phyloP scores from a whole-genome alignment of 73 alveolate genomes.

The Paramecium caudatum region DNA sequence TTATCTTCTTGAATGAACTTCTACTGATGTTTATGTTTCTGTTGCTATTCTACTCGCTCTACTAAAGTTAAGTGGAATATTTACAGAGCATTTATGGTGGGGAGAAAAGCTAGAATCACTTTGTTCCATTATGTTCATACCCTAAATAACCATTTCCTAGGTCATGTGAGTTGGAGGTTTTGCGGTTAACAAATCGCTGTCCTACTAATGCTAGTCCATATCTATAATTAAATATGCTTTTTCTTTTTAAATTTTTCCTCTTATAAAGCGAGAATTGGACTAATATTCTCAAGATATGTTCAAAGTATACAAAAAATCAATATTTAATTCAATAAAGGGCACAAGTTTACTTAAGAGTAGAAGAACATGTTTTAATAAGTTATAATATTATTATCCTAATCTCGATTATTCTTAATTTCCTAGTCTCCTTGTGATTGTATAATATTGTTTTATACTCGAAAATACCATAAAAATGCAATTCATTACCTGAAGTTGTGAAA shows the following conservation, averaged over 20 bases:
- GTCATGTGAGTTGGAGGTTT: background rate
- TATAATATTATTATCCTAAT: too few relatives aligned
- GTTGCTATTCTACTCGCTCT: background rate
- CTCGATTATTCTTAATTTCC: too few relatives aligned
- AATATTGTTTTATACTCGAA: too few relatives aligned
- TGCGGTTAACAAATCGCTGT: slow-evolving; percentile 28
- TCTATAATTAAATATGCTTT: slow-evolving; percentile 53
- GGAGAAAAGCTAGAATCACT: slow-evolving; percentile 31
- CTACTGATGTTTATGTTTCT: background rate
- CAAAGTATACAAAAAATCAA: too few relatives aligned
- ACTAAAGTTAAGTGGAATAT: background rate
- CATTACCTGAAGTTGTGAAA: too few relatives aligned
- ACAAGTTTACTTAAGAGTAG: too few relatives aligned
- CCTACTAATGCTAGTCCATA: slow-evolving; percentile 53
- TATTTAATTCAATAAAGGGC: too few relatives aligned
- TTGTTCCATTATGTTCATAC: background rate
- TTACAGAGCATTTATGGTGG: slow-evolving; percentile 17
- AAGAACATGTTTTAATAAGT: too few relatives aligned
- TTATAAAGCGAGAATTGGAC: slow-evolving; percentile 34
- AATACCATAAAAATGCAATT: too few relatives aligned
- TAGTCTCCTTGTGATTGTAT: too few relatives aligned
- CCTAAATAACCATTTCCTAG: background rate
- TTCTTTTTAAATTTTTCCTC: slow-evolving; percentile 18
- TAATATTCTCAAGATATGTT: too few relatives aligned
- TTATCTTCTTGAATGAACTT: slow-evolving; percentile 44